Base-by-base conservation (phyloP, 2,329 filamentous ascomycete genomes). In the Calonectria ilicicola region DNA sequence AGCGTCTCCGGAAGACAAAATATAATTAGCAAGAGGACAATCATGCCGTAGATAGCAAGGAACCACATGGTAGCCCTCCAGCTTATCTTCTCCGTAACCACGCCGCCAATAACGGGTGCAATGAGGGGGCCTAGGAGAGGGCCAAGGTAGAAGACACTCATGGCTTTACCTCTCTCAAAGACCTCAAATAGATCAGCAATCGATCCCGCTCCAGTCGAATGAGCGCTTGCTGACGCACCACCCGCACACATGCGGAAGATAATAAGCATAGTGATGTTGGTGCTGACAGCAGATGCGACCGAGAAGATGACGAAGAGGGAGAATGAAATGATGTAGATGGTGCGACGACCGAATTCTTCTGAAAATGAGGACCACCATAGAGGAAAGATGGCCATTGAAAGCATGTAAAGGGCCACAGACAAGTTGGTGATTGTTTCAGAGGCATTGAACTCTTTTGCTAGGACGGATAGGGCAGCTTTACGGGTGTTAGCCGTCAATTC, bases 291-390 rank as follows among this genome's bases (percentile, higher is more conserved):
- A 65, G 90, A 91, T 47, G 95, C 85, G 19, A 93, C 85, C 65
- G 92, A 92, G 84, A 94, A 96, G 46, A 96, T 74, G 67, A 92
- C 85, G 79, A 95, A 96, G 17, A 96, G 85, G 26, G 87, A 81
- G 81, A 97, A 97, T 0, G 93, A 95, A 40, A 90, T 84, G 38
- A 97, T 84, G 81, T 96, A 97, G 77, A 97, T 93, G n/a, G 91
- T 92, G 26, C 95, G 90, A 47, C 95, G 90, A 15, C 95, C 95
- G 1, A 91, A 83, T 1, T 87, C 87, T 78, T 97, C 95, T 10
- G 93, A 95, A 79, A 97, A 95, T 1, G 92, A 93, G 1, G 93
- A 95, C 94, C 94, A 97, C 94, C 94, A 97, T 0, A 97, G 87
- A 0, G 95, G 95, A 76, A 95, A 96, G 53, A 97, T 94, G 68